phyloP scores from a whole-genome alignment of 2,329 filamentous ascomycete species.

The Penicillium freii region DNA sequence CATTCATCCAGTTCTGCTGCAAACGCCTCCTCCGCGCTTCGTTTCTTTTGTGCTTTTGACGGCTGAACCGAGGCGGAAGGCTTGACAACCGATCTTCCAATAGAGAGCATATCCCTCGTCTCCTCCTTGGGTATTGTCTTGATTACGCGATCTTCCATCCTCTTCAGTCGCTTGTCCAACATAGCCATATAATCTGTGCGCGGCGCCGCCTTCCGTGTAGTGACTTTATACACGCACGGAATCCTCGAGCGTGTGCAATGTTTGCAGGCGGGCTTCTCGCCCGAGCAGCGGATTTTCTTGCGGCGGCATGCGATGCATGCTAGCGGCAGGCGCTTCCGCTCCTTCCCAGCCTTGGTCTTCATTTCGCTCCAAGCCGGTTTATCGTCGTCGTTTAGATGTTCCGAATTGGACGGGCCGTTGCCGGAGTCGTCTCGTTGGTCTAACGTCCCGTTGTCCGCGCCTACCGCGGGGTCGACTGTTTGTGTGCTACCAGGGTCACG shows the following conservation, averaged over 20 bases:
- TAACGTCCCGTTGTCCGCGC: constrained; percentile 19
- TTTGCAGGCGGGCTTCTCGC: constrained; percentile 96
- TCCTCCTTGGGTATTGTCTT: constrained; percentile 90
- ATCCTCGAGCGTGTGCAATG: constrained; percentile 90
- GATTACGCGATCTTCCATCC: constrained; percentile 97
- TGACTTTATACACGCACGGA: constrained; percentile 97
- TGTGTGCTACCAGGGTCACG: constrained; percentile 34
- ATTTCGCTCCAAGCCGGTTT: constrained; percentile 73
- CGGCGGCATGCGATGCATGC: constrained; percentile 93
- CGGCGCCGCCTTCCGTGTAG: constrained; percentile 86
- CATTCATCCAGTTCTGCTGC: constrained; percentile 76
- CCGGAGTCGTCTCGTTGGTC: constrained; percentile 26
- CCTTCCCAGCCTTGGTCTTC: constrained; percentile 91
- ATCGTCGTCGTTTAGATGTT: constrained; percentile 51
- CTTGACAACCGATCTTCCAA: constrained; percentile 80
- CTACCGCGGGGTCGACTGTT: constrained; percentile 22
- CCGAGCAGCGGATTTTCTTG: constrained; percentile 97
- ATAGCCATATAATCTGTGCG: constrained; percentile 99
- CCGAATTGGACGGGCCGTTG: constrained; percentile 21
- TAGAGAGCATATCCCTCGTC: constrained; percentile 63
- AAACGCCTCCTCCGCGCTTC: constrained; percentile 84
- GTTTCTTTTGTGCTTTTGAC: constrained; percentile 69
- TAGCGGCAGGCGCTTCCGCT: constrained; percentile 85
- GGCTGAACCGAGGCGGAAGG: constrained; percentile 63
- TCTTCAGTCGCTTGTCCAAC: constrained; percentile 90